Evolutionary conservation across 768 basidiomycete genomes (phyloP).

Genomic region (Tremella fuciformis): DNA sequence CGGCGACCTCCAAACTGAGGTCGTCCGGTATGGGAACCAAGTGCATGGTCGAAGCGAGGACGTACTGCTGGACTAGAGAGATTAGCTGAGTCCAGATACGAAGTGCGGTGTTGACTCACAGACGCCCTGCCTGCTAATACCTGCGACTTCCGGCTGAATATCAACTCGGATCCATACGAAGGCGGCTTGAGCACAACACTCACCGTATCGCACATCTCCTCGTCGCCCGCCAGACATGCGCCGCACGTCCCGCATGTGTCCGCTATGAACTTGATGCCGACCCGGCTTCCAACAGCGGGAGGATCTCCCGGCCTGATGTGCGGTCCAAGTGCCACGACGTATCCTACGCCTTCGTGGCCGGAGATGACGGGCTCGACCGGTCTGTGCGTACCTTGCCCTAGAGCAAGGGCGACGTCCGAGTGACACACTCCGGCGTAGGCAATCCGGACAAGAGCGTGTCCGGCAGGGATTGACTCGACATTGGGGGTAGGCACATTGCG

Average conservation of each 20-base stretch:
- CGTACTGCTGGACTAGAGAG: neutral
- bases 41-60: neutral
- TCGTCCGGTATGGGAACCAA: neutral
- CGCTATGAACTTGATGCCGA: constrained; percentile 8
- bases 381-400: neutral
- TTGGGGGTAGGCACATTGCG: no score
- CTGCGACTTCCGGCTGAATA: neutral
- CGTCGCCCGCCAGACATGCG: neutral
- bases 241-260: constrained; percentile 2
- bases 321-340: constrained; percentile 1
- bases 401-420: constrained; percentile 1
- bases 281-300: neutral
- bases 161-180: neutral
- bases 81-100: neutral
- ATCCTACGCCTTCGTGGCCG: constrained; percentile 5
- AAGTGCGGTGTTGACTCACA: neutral
- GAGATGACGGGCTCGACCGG: constrained; percentile 4
- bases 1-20: neutral
- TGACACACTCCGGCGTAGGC: constrained; percentile 7
- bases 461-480: neutral
- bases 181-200: neutral
- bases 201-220: neutral
- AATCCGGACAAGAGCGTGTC: constrained; percentile 3
- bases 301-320: neutral
- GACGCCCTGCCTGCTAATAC: neutral